Evolutionary conservation across 1,139 yeast species (phyloP), one percentile per base, ranked within the genome.

Genomic region (Diutina neorugosa): DNA sequence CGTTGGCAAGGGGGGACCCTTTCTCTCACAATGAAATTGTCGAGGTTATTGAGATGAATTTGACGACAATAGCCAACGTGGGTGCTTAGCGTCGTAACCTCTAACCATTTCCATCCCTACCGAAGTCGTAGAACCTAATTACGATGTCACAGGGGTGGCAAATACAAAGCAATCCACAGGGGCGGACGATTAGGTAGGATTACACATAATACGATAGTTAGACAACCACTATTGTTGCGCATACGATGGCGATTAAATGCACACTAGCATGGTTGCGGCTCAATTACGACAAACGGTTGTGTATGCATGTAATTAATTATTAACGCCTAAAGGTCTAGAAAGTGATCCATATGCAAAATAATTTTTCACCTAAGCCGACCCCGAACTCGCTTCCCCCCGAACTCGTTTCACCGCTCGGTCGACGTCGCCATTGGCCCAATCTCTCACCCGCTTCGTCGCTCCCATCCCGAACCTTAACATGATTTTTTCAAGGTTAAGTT

Each of bases 371-470:
- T 31, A 11, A 11, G 37, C 9, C n/a, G 14, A 11, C 5, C 16
- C 16, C 7, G n/a, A 19, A 8, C 19, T 40, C 20, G 43, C 18
- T 8, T 40, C 11, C 1, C 43, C 43, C 18, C 18, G 43, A n/a
- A 18, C 20, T 20, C 60, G 48, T 50, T 58, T 58, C 48, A 57
- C 55, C 11, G 57, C 55, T 9, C 46, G 51, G 16, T 23, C 52
- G 4, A 55, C 43, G 60, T 84, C 88, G 27, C 68, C 77, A 52
- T 68, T 69, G 4, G 81, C 69, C 93, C 93, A 86, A 3, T 81
- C 82, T 44, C 70, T 61, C 3, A 81, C 64, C 64, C 93, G 76
- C 61, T 84, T 83, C 54, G 74, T 74, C 4, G 73, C 60, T 0
- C 67, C 62, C 8, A 77, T 60, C 0, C 73, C 73, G 53, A 77